A percentile compares a stretch with the other conserved stretches of the same genome.
Evolutionary conservation across 23 red algal species (phyloP).

Genomic region (Gracilaria domingensis): DNA sequence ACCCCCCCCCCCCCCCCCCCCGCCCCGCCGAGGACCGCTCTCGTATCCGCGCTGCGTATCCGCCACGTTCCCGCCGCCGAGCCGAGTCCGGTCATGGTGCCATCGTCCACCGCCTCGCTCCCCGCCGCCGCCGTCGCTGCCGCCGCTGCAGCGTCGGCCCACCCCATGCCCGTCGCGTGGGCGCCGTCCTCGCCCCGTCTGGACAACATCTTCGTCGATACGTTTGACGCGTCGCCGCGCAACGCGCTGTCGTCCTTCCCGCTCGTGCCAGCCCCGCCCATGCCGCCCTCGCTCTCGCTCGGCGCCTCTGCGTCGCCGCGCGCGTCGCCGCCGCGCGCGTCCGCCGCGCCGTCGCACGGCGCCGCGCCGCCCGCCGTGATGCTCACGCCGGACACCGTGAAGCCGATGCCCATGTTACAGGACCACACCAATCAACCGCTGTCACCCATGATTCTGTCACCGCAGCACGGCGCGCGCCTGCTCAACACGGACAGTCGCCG

Average conservation of each 20-base stretch:
- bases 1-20: constrained; percentile 4
- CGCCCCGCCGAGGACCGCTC: not conserved
- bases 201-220: not conserved
- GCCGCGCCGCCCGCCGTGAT: not conserved
- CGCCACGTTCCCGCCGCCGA: not conserved
- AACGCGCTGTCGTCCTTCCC: not conserved
- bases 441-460: too few relatives aligned
- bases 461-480: not conserved
- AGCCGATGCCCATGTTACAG: not conserved
- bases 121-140: not conserved
- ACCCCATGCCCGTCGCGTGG: not conserved
- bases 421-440: not conserved
- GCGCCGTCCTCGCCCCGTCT: constrained; percentile 18
- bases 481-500: not conserved
- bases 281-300: constrained; percentile 13
- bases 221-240: not conserved
- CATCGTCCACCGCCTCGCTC: not conserved
- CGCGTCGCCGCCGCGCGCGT: not conserved
- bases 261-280: not conserved
- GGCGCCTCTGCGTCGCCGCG: not conserved
- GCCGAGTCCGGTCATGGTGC: not conserved
- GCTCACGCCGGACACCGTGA: not conserved
- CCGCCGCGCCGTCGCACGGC: not conserved
- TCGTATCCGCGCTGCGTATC: not conserved
- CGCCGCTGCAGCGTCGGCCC: not conserved